Evolutionary conservation across 2,329 filamentous ascomycete species (phyloP), one percentile per base, ranked within the genome.

Genomic region (Grosmannia clavigera): DNA sequence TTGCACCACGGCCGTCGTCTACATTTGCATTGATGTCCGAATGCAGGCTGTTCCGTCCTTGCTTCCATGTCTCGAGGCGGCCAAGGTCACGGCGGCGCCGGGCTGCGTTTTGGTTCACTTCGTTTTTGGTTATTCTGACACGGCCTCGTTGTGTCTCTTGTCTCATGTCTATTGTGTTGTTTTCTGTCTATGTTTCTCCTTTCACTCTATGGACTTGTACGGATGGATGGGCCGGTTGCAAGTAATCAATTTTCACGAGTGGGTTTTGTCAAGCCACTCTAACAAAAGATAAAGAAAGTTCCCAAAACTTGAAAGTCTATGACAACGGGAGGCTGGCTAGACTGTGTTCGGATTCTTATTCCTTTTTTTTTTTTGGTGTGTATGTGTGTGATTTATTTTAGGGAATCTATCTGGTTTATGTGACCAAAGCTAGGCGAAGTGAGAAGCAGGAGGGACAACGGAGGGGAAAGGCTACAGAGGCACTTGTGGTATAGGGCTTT

Each of bases 81-180:
- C 12, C 31, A 11, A n/a, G 25, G 51, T 35, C 40, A 46, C 16
- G 40, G 40, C 40, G 19, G 40, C 40, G 19, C 40, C 40, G 19
- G 16, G 12, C 35, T 22, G 7, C 38, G 16, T 57, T 35, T 38
- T 38, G 27, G 27, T 31, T 46, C 16, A 16, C 40, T 33, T 25
- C 38, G 22, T 9, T 40, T 33, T 43, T 58, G 43, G 25, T 40
- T 52, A 11, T 55, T 48, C 29, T 40, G 35, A 27, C 43, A 46
- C 16, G 43, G 43, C 10, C 29, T 43, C 40, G n/a, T 22, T 16
- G 19, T 6, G 52, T 9, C 50, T 51, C 64, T 63, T 59, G 64
- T 66, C 66, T 54, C 62, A 62, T 61, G 65, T 61, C 64, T 63
- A 66, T 62, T 64, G 61, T 61, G 63, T 50, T 50, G 25, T 35